Base-by-base conservation (phyloP, 352 stramenopile genomes). In the Phytophthora vignae region DNA sequence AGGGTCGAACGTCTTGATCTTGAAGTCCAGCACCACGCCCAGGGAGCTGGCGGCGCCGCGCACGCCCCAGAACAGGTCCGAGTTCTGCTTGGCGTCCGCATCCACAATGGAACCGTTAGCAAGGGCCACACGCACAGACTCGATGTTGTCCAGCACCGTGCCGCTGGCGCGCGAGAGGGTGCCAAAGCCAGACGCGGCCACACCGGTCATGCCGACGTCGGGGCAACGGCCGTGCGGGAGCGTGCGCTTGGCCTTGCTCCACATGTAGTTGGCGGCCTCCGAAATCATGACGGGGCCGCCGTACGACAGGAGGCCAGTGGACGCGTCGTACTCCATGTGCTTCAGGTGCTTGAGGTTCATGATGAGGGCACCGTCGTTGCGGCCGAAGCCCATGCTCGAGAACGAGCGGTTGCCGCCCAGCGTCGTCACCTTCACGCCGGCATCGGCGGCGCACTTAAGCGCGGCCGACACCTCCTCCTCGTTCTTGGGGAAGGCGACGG, bases 221-320 rank as follows among this genome's bases (percentile, higher is more conserved):
- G 64, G 64, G 55, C 69, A 76, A 53, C 69, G 69, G 5, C 69
- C 69, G 27, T 76, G 69, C n/a, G 64, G 64, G 42, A 76, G 52
- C 3, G 64, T 73, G 38, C 64, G 69, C 14, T 44, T n/a, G 49
- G 17, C 52, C 14, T 31, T 31, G 27, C 62, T 69, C 64, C 64
- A 76, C 69, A 73, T 54, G 58, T 60, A 69, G 29, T 73, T 62
- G 11, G 50, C 59, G 14, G 69, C 55, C 46, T 76, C 69, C 44
- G 68, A 76, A n/a, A 76, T 76, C 68, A 67, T 76, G 33, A 76
- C 68, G 56, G 68, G 68, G 3, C 68, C 69, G 42, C 69, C 69
- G 54, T 73, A 76, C 46, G 69, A 76, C 14, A 76, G 69, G 3
- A 76, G 55, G 1, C 50, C 14, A 27, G 69, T 76, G 3, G 19